phyloP scores from a whole-genome alignment of 108 stramenopile genomes.

The Epithemia pelagica region DNA sequence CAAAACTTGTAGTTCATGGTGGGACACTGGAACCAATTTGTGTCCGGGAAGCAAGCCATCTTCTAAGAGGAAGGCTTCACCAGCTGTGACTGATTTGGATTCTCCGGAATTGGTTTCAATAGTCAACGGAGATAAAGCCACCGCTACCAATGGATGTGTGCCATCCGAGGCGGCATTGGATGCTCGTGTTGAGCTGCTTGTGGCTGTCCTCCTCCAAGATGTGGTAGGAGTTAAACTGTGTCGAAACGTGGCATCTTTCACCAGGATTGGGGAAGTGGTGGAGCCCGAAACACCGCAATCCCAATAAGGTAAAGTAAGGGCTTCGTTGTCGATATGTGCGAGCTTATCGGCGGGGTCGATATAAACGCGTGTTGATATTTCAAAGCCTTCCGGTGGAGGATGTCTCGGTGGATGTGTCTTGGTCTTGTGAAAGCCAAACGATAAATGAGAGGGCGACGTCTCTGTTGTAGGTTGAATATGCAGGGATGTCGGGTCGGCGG shows the following conservation, averaged over 20 bases:
- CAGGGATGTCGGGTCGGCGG: too few species aligned
- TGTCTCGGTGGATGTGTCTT: slow-evolving; percentile 7
- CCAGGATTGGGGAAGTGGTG: slow-evolving; percentile 19
- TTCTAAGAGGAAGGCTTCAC: slow-evolving; percentile 43
- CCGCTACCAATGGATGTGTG: slow-evolving; percentile 32
- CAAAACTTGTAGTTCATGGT: slow-evolving; percentile 14
- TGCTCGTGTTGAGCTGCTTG: background rate
- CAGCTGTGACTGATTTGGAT: slow-evolving; percentile 24
- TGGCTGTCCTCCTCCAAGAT: too few species aligned
- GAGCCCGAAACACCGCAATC: slow-evolving; percentile 42
- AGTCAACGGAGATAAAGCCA: slow-evolving; percentile 28
- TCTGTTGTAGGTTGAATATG: too few species aligned
- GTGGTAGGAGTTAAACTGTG: slow-evolving; percentile 24
- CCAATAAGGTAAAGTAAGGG: slow-evolving; percentile 38
- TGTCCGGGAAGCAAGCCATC: slow-evolving; percentile 43
- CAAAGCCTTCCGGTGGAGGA: slow-evolving; percentile 36
- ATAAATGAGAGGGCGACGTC: slow-evolving; percentile 2
- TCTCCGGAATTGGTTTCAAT: slow-evolving; percentile 37
- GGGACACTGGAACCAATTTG: slow-evolving; percentile 13
- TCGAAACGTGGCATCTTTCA: slow-evolving; percentile 38
- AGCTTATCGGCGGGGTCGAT: slow-evolving; percentile 44
- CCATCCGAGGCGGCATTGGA: slow-evolving; percentile 14
- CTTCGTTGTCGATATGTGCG: slow-evolving; percentile 37
- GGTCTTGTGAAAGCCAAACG: slow-evolving; percentile 5
- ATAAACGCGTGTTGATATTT: slow-evolving; percentile 36